Conservation (phyloP, 192 early-diverging fungal species). For the Obelidium mucronatum region DNA sequence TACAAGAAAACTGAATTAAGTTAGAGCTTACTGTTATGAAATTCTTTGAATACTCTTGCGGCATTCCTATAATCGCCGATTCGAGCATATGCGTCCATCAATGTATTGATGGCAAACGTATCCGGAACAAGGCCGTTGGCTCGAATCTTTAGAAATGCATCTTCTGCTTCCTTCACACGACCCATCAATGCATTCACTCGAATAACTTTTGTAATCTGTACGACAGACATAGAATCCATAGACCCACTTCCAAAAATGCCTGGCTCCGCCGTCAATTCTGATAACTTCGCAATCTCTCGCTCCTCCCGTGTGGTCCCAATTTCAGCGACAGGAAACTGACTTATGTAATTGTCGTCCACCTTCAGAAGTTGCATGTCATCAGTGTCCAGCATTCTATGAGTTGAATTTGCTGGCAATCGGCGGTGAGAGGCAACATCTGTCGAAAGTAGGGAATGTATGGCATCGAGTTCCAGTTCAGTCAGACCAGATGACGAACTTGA, state of each 20-base stretch:
- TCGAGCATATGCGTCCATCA: conserved; percentile 82
- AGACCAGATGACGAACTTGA: conserved; percentile 14
- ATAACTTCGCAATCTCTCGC: neutral
- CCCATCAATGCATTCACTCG: conserved; percentile 67
- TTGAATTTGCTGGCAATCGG: neutral
- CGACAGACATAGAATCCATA: neutral
- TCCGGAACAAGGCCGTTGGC: conserved; percentile 70
- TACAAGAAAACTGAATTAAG: too few species aligned
- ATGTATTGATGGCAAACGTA: conserved; percentile 72
- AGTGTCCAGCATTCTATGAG: neutral
- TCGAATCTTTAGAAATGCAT: conserved; percentile 68
- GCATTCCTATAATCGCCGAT: conserved; percentile 67
- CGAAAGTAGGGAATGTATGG: conserved; percentile 2
- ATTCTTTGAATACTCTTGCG: conserved; percentile 67
- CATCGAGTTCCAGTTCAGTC: neutral
- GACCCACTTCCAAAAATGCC: neutral
- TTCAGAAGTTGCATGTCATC: neutral
- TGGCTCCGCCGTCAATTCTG: too few species aligned
- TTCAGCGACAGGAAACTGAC: neutral
- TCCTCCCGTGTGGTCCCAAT: neutral
- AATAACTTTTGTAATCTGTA: conserved; percentile 43
- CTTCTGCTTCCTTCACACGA: conserved; percentile 66
- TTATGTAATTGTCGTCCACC: conserved; percentile 9
- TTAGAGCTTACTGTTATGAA: conserved; percentile 43
- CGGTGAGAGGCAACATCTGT: neutral